Base-by-base conservation (phyloP, 257 asterid genomes). In the Fraxinus cuspidata region DNA sequence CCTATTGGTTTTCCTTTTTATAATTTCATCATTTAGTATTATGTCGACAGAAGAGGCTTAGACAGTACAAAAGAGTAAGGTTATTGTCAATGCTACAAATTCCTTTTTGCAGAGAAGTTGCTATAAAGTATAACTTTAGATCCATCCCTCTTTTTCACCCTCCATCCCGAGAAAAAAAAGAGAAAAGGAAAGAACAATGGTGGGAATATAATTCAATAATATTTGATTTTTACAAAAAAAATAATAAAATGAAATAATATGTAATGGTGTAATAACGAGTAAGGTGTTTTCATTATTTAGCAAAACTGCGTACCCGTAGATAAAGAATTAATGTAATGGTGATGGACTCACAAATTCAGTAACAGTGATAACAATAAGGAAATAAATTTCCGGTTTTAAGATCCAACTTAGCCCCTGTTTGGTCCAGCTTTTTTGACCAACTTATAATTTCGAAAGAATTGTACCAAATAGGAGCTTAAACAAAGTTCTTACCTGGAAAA, bases 401-500 rank as follows among this genome's bases (percentile, higher is more conserved):
- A 40, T 40, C 47, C 47, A 37, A 37, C 42, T 37, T 37, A 37
- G 42, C 2, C 42, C 9, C 2, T 37, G 42, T 37, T 37, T 37
- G 42, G 42, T 37, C 11, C 42, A 37, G 11, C 42, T 37, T 37
- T 35, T 37, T 37, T 37, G 42, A 37, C 42, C 42, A 37, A 37
- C 42, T 37, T 40, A 40, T 40, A 11, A 40, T 40, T 12, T 49
- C 0, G 29, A 29, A 19, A 4, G 7, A 7, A 7, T 37, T 37
- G 42, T 7, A 37, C 11, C 9, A 37, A 37, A 8, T 7, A 37
- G 10, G 40, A 35, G 42, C 11, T 37, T 7, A 35, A 35, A 35
- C 38, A 49, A 0, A 38, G 44, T 0, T 44, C 6, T 66, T 85
- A 90, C 96, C 96, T 88, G 74, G 96, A 91, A 53, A 91, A 91